Conservation (phyloP, 1,284 basidiomycete species). For the Tremellales sp. region DNA sequence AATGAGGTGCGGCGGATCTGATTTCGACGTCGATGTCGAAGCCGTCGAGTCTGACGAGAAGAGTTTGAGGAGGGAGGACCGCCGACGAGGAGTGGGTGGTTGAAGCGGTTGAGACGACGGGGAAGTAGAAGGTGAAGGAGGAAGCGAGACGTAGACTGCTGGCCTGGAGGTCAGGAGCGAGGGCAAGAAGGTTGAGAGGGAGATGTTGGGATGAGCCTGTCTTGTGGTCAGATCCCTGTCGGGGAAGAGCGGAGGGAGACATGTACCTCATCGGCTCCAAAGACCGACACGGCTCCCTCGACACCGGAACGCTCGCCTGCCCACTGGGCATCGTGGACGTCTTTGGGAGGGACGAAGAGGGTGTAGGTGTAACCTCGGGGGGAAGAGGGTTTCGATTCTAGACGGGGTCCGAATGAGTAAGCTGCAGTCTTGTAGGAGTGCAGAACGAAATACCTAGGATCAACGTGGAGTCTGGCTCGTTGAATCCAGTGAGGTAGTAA, state of each 20-base stretch:
- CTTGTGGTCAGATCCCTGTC: neutral
- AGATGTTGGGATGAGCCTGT: constrained; percentile 45
- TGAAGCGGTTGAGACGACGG: constrained; percentile 40
- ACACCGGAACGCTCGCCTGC: constrained; percentile 75
- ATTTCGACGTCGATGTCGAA: constrained; percentile 17
- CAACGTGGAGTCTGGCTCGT: constrained; percentile 86
- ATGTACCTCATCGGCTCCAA: constrained; percentile 69
- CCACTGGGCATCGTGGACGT: constrained; percentile 81
- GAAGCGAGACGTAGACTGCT: constrained; percentile 48
- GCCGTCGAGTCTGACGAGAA: constrained; percentile 32
- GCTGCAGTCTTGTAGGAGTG: neutral
- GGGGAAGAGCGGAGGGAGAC: constrained; percentile 22
- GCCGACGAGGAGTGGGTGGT: constrained; percentile 33
- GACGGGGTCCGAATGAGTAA: neutral
- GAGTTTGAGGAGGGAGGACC: constrained; percentile 44
- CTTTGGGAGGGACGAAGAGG: constrained; percentile 76
- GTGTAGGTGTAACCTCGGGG: constrained; percentile 81
- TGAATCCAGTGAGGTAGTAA: constrained; percentile 91
- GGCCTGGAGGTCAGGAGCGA: constrained; percentile 27
- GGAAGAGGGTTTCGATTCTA: constrained; percentile 52
- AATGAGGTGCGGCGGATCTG: constrained; percentile 46
- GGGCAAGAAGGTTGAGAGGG: constrained; percentile 39
- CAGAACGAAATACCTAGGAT: constrained; percentile 61
- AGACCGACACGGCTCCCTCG: constrained; percentile 60
- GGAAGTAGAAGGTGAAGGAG: constrained; percentile 42